Conservation (phyloP, 352 stramenopile genomes). For the Globisporangium irregulare region DNA sequence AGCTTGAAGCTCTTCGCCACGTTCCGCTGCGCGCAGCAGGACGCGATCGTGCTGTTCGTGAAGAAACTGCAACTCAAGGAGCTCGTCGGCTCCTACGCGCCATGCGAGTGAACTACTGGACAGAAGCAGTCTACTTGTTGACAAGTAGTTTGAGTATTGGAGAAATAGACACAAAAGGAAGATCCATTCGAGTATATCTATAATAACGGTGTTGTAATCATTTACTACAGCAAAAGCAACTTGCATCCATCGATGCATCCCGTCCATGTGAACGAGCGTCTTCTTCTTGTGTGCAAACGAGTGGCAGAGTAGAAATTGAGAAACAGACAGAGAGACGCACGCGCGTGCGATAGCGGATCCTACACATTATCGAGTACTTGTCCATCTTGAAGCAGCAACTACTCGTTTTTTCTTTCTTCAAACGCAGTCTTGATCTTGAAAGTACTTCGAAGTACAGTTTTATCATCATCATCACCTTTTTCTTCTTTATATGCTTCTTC, state of each 20-base stretch:
- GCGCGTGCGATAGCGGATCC: background rate
- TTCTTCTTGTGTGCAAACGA: background rate
- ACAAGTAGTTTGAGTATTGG: too few species aligned
- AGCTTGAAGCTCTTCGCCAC: constrained; percentile 59
- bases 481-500: background rate
- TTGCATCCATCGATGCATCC: background rate
- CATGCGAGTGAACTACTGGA: constrained; percentile 35
- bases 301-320: background rate
- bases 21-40: constrained; percentile 53
- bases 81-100: constrained; percentile 63
- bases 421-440: constrained; percentile 1
- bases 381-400: constrained; percentile 3
- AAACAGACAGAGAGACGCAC: background rate
- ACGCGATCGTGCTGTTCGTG: constrained; percentile 60
- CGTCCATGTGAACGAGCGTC: too few species aligned
- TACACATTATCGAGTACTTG: constrained; percentile 6
- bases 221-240: background rate
- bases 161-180: background rate
- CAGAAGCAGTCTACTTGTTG: background rate
- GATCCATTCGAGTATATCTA: too few species aligned
- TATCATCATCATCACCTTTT: background rate
- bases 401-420: background rate
- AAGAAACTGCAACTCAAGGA: constrained; percentile 76
- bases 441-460: background rate
- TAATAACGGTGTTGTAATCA: constrained; percentile 1